Conservation (phyloP, 164 flowering plant genomes). For the Magnolia officinalis region DNA sequence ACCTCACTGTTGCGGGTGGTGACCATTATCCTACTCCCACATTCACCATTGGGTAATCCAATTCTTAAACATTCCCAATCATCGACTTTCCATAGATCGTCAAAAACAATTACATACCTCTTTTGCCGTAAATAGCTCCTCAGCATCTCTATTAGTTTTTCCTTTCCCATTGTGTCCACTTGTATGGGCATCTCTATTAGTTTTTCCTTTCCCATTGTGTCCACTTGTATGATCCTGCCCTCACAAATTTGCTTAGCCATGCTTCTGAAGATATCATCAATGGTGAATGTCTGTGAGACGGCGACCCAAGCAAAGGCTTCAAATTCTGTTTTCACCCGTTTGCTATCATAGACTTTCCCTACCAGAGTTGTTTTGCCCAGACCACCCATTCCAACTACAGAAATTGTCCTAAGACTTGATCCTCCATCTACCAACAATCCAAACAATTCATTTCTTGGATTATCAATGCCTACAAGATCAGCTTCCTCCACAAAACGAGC, state of each 20-base stretch:
- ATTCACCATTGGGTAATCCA: slow-evolving; percentile 25
- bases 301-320: slow-evolving; percentile 19
- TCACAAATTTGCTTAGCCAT: slow-evolving; percentile 1
- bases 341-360: slow-evolving; percentile 10
- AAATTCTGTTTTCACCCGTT: slow-evolving; percentile 6
- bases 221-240: background rate
- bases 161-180: slow-evolving; percentile 16
- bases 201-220: slow-evolving; percentile 22
- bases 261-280: slow-evolving; percentile 1
- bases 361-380: slow-evolving; percentile 24
- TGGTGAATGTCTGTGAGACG: slow-evolving; percentile 7
- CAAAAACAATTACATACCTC: slow-evolving; percentile 30
- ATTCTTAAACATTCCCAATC: slow-evolving; percentile 23
- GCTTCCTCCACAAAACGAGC: background rate
- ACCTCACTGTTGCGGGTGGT: slow-evolving; percentile 28
- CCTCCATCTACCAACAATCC: slow-evolving; percentile 24
- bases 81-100: slow-evolving; percentile 32
- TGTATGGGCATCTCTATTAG: slow-evolving; percentile 11
- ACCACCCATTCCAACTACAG: slow-evolving; percentile 20
- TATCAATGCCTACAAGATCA: background rate
- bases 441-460: background rate
- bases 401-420: background rate
- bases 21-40: slow-evolving; percentile 31
- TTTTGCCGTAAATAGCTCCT: background rate
- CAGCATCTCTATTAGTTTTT: slow-evolving; percentile 20